Evolutionary conservation across 345 rosid genomes (phyloP), one percentile per base, ranked within the genome.

Genomic region (Syzygium jambos): DNA sequence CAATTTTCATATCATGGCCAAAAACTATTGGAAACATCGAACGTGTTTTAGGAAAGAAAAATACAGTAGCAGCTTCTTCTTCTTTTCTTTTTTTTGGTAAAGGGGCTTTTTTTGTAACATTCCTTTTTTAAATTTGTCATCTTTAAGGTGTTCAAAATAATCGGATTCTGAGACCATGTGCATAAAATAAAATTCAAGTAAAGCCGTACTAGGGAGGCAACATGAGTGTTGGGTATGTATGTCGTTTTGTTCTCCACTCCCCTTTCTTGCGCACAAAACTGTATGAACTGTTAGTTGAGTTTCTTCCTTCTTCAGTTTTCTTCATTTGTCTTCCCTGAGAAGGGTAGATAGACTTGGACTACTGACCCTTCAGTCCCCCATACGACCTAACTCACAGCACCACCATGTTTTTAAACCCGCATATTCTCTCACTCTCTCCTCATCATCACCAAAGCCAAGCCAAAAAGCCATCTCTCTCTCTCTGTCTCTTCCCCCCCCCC

Each of bases 341-440:
- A 91, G 89, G 95, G 92, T 93, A 92, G 94, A 87, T 93, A 56
- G 91, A 82, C 30, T 68, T 84, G 68, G 52, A 14, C 38, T 51
- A 51, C 88, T 85, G 86, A 86, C 87, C 82, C 87, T 86, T 88
- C 88, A 49, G 52, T 61, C 11, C 52, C 17, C 46, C 14, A 5
- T 68, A 68, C 78, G 21, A 82, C 53, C 84, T 23, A 52, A 34
- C 89, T 54, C 21, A 89, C 85, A 14, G 49, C 23, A 65, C 78
- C 54, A 51, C 63, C 86, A 52, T 85, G 30, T 78, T 80, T 88
- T 73, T 73, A 73, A 86, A 19, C 85, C 53, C 46, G 68, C 30
- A 27, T 53, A 1, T 14, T 61, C 73, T 78, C 59, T 38, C 86
- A 43, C 59, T 49, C 85, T 52, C 17, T 38, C 80, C 82, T 49